phyloP scores from a whole-genome alignment of 1,284 basidiomycete genomes.

The Boletellus sp. region DNA sequence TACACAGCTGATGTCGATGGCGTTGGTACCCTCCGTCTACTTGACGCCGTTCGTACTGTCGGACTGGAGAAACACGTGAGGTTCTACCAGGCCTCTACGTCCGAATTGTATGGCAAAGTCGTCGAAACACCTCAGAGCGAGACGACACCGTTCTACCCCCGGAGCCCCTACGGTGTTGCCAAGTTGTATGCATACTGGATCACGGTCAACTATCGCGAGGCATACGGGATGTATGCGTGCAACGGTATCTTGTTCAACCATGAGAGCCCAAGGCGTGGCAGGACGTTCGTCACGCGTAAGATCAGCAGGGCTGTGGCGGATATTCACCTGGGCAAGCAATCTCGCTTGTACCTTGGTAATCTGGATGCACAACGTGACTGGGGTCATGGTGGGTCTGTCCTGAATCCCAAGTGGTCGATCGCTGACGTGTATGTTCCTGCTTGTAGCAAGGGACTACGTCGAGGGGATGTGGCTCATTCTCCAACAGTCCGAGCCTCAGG shows the following conservation, averaged over 20 bases:
- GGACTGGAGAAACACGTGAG: constrained; percentile 83
- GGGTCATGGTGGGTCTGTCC: constrained; percentile 72
- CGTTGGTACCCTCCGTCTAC: constrained; percentile 84
- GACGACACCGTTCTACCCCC: constrained; percentile 91
- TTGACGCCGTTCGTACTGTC: constrained; percentile 90
- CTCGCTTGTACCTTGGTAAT: constrained; percentile 87
- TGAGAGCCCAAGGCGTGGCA: constrained; percentile 85
- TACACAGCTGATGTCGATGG: constrained; percentile 94
- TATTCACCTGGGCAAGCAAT: constrained; percentile 80
- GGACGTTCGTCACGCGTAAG: constrained; percentile 93
- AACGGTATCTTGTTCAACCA: constrained; percentile 93
- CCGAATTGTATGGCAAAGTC: constrained; percentile 91
- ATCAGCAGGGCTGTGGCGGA: constrained; percentile 88
- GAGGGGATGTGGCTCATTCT: constrained; percentile 96
- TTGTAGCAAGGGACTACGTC: constrained; percentile 76
- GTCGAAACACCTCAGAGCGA: constrained; percentile 88
- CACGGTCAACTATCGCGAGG: constrained; percentile 87
- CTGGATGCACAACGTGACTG: constrained; percentile 89
- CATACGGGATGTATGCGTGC: constrained; percentile 89
- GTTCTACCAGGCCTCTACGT: constrained; percentile 93
- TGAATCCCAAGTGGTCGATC: neutral
- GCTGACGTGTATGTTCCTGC: constrained; percentile 9
- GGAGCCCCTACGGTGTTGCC: constrained; percentile 87
- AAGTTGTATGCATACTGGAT: constrained; percentile 90
- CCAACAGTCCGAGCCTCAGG: constrained; percentile 75